phyloP scores from a whole-genome alignment of 208 protist genomes.

The Crithidia sp. region DNA sequence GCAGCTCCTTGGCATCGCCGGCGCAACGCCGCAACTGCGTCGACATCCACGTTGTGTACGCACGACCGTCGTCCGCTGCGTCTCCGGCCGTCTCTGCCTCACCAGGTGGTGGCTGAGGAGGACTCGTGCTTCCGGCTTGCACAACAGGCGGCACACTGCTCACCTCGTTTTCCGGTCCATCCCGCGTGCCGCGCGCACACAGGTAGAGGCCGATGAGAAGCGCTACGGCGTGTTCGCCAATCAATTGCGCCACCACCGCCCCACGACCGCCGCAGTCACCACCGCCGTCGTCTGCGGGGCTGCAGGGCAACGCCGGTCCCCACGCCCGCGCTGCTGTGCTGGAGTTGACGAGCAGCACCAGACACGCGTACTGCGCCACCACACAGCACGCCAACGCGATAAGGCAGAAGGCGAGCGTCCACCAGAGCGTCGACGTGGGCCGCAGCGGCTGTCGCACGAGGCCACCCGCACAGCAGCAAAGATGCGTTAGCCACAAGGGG shows the following conservation, averaged over 20 bases:
- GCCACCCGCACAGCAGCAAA: slow-evolving; percentile 26
- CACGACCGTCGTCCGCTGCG: not conserved
- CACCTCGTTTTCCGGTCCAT: not conserved
- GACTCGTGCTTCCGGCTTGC: too few relatives aligned
- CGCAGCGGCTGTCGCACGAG: slow-evolving; percentile 14
- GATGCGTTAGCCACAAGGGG: slow-evolving; percentile 25
- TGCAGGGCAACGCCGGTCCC: slow-evolving; percentile 15
- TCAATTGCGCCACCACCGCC: slow-evolving; percentile 7
- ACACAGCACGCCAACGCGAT: not conserved
- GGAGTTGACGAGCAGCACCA: slow-evolving; percentile 12
- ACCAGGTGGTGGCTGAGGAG: too few relatives aligned
- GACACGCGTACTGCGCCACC: slow-evolving; percentile 13
- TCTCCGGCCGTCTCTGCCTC: not conserved
- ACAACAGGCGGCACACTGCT: not conserved
- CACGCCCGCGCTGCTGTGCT: slow-evolving; percentile 17
- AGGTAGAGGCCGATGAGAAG: slow-evolving; percentile 21
- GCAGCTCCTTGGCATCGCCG: slow-evolving; percentile 1
- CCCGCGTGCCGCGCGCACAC: not conserved
- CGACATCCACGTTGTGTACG: slow-evolving; percentile 11
- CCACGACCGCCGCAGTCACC: not conserved
- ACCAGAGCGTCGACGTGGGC: slow-evolving; percentile 1
- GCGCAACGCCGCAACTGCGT: slow-evolving; percentile 15
- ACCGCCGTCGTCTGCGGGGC: not conserved
- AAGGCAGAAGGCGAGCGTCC: not conserved
- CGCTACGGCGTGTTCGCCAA: slow-evolving; percentile 17